phyloP scores from a whole-genome alignment of 2,329 filamentous ascomycete genomes.

The Colletotrichum cordylinicola region DNA sequence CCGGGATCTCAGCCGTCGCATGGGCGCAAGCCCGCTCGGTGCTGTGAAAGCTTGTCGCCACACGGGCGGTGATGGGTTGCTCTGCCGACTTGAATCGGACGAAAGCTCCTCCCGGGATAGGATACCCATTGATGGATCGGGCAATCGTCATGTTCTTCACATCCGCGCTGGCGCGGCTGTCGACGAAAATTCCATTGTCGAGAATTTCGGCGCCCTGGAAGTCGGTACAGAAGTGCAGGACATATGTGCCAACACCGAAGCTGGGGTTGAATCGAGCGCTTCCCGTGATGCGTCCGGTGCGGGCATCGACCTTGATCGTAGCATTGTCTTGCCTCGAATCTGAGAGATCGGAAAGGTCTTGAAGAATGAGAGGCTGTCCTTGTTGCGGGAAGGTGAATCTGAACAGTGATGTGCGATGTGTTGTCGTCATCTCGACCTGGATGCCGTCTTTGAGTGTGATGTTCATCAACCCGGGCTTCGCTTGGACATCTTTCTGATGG shows the following conservation, averaged over 20 bases:
- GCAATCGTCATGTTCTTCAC: constrained; percentile 54
- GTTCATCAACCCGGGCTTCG: constrained; percentile 70
- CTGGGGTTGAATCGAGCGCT: constrained; percentile 67
- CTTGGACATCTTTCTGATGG: constrained; percentile 54
- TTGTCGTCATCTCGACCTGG: constrained; percentile 69
- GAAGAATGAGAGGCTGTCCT: constrained; percentile 63
- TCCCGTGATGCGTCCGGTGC: constrained; percentile 67
- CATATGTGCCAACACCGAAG: constrained; percentile 68
- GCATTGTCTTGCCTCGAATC: constrained; percentile 65
- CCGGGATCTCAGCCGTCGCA: constrained; percentile 72
- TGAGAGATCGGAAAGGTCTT: constrained; percentile 70
- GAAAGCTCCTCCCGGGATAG: constrained; percentile 67
- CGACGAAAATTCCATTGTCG: constrained; percentile 66
- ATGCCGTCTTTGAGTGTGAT: constrained; percentile 64
- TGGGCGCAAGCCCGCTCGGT: constrained; percentile 69
- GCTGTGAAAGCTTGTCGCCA: constrained; percentile 75
- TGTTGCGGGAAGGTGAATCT: constrained; percentile 64
- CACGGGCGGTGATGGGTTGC: constrained; percentile 64
- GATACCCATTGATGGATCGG: constrained; percentile 56
- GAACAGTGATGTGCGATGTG: constrained; percentile 71
- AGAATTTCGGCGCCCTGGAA: constrained; percentile 64
- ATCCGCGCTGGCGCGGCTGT: constrained; percentile 57
- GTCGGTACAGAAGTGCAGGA: constrained; percentile 70
- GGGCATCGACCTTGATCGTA: constrained; percentile 57
- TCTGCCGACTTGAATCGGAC: constrained; percentile 58